Evolutionary conservation across 805 yeast genomes (phyloP).

Genomic region (Metschnikowia arizonensis): DNA sequence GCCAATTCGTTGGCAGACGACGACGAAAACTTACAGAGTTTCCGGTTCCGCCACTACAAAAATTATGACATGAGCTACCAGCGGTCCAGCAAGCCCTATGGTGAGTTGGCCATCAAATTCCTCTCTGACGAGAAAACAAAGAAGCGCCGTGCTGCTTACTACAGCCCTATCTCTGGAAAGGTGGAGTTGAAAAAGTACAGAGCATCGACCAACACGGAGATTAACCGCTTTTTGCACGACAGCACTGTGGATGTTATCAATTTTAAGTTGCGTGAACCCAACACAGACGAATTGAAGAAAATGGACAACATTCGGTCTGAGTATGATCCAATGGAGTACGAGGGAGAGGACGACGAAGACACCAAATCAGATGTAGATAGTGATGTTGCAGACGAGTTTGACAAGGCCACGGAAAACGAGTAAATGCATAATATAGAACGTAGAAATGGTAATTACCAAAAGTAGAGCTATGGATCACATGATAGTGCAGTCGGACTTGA

Average conservation of each 20-base stretch:
- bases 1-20: constrained; percentile 43
- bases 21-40: constrained; percentile 37
- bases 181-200: constrained; percentile 83
- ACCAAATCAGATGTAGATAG: constrained; percentile 26
- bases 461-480: neutral
- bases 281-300: constrained; percentile 59
- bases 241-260: constrained; percentile 60
- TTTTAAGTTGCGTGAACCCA: constrained; percentile 65
- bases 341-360: constrained; percentile 51
- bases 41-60: constrained; percentile 59
- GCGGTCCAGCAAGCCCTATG: constrained; percentile 43
- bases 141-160: constrained; percentile 57
- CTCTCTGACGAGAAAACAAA: constrained; percentile 33
- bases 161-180: constrained; percentile 73
- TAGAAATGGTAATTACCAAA: neutral
- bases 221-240: constrained; percentile 52
- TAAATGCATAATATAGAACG: constrained; percentile 7
- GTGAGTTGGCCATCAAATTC: constrained; percentile 68
- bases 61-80: constrained; percentile 73
- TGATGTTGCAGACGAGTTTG: constrained; percentile 20
- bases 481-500: constrained; percentile 1
- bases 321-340: constrained; percentile 77
- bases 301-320: constrained; percentile 67
- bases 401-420: constrained; percentile 21
- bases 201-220: constrained; percentile 52